Base-by-base conservation (phyloP, 257 asterid species). In the Asclepias syriaca region DNA sequence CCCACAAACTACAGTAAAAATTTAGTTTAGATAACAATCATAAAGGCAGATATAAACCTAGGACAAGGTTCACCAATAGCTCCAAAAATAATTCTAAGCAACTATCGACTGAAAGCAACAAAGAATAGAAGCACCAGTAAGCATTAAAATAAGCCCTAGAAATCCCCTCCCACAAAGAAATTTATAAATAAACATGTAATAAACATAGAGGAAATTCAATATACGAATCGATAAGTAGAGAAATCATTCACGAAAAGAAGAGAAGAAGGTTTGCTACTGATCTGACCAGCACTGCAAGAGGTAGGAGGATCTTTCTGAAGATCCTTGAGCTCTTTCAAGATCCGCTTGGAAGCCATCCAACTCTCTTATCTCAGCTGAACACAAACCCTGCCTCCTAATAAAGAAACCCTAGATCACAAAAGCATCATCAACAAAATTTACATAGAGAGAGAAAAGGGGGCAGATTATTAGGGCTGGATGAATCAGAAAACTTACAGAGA, bases 251-350 rank as follows among this genome's bases (percentile, higher is more conserved):
- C 0, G 45, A 5, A 11, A 10, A 16, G 15, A 60, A 29, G 34
- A 24, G 2, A 27, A 63, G 27, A 34, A 7, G 19, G 68, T 8
- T 24, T 37, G 48, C 15, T 16, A 6, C 70, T 29, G 69, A 69
- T 68, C 51, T 56, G 58, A 79, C 83, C 83, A 63, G 83, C 83
- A 43, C 84, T 80, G 71, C 84, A 80, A 34, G 78, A 80, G 70
- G 80, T 77, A 76, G 84, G 84, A 65, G 84, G 81, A 76, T 80
- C 84, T 58, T 76, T 80, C 78, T 80, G 84, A 8, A 80, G 84
- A 76, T 80, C 84, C 75, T 80, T 80, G 50, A 80, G 84, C 81
- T 80, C 84, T 48, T 80, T 80, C 78, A 76, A 49, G 58, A 80
- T 80, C 59, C 84, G 60, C 75, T 76, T 80, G 29, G 84, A 80